These are phyloP conservation scores for Termitomyces titanicus DNA, from an alignment of 768 basidiomycete genomes.

Conservation along the genomic window DNA sequence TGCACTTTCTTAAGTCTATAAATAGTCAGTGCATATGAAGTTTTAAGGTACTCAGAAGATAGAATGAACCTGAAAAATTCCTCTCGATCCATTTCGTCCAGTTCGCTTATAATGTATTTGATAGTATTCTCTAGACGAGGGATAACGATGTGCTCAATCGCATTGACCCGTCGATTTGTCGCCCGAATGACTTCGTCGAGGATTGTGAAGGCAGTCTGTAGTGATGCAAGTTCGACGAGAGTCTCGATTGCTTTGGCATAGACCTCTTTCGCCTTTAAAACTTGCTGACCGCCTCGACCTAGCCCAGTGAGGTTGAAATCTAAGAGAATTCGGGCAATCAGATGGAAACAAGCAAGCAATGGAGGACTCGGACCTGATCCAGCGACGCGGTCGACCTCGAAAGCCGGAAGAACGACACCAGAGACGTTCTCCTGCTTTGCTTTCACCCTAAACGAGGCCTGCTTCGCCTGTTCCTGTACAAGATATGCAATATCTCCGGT, in stretches of 20 bases:
- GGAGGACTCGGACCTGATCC: conserved; percentile 61
- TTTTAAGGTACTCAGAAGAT: not conserved
- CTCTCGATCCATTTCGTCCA: conserved; percentile 98
- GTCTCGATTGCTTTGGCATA: conserved; percentile 98
- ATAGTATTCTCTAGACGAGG: conserved; percentile 96
- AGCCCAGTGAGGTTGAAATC: conserved; percentile 98
- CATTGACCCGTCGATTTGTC: conserved; percentile 98
- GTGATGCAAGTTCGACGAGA: conserved; percentile 92
- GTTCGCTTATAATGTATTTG: conserved; percentile 94
- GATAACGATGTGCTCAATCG: conserved; percentile 96
- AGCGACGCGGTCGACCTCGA: conserved; percentile 84
- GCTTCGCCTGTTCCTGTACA: conserved; percentile 92
- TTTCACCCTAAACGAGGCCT: conserved; percentile 89
- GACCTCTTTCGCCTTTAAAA: conserved; percentile 91
- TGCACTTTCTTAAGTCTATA: conserved; percentile 92
- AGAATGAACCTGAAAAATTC: conserved; percentile 79
- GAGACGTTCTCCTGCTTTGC: conserved; percentile 98
- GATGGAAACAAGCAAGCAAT: not conserved
- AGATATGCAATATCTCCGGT: conserved; percentile 98
- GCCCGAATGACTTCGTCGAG: conserved; percentile 98
- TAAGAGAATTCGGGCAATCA: conserved; percentile 22
- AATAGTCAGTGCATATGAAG: not conserved
- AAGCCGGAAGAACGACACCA: conserved; percentile 92
- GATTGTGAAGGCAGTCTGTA: conserved; percentile 97
- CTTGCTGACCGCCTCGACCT: conserved; percentile 94